phyloP scores from a whole-genome alignment of 176 grass and related monocot genomes.

The Typha latifolia region DNA sequence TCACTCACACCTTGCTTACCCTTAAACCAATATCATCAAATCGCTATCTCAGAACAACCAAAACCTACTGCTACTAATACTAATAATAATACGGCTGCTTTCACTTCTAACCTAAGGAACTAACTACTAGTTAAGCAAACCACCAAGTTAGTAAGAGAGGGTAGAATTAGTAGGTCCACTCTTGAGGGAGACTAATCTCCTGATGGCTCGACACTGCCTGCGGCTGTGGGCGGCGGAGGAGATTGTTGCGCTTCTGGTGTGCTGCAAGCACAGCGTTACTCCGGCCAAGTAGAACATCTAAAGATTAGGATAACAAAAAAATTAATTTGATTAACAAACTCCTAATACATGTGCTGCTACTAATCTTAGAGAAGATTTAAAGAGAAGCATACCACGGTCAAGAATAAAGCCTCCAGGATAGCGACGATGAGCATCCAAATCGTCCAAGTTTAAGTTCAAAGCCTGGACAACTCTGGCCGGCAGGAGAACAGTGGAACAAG shows the following conservation, averaged over 20 bases:
- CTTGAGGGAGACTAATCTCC: slow-evolving; percentile 6
- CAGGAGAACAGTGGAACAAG: slow-evolving; percentile 75
- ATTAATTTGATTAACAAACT: no score
- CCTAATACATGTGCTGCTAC: background rate
- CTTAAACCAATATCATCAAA: slow-evolving; percentile 43
- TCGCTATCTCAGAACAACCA: slow-evolving; percentile 19
- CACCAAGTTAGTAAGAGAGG: slow-evolving; percentile 5
- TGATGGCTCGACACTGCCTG: slow-evolving; percentile 11
- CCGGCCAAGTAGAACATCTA: slow-evolving; percentile 61
- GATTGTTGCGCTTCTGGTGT: slow-evolving; percentile 28
- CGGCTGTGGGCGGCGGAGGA: background rate
- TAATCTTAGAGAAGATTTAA: background rate
- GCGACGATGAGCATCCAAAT: slow-evolving; percentile 59
- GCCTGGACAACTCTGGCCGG: slow-evolving; percentile 79
- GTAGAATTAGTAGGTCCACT: slow-evolving; percentile 25
- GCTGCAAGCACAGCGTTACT: slow-evolving; percentile 48
- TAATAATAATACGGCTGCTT: slow-evolving; percentile 19
- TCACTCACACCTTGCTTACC: slow-evolving; percentile 9
- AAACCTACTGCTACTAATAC: slow-evolving; percentile 28
- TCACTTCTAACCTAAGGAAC: slow-evolving; percentile 15
- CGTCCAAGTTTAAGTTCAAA: slow-evolving; percentile 73
- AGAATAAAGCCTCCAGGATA: slow-evolving; percentile 52
- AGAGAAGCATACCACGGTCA: slow-evolving; percentile 22
- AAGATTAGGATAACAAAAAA: no score
- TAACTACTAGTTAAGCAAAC: slow-evolving; percentile 15